Evolutionary conservation across 352 stramenopile genomes (phyloP), one percentile per base, ranked within the genome.

Genomic region (Phytopythium cucurbitacearum): DNA sequence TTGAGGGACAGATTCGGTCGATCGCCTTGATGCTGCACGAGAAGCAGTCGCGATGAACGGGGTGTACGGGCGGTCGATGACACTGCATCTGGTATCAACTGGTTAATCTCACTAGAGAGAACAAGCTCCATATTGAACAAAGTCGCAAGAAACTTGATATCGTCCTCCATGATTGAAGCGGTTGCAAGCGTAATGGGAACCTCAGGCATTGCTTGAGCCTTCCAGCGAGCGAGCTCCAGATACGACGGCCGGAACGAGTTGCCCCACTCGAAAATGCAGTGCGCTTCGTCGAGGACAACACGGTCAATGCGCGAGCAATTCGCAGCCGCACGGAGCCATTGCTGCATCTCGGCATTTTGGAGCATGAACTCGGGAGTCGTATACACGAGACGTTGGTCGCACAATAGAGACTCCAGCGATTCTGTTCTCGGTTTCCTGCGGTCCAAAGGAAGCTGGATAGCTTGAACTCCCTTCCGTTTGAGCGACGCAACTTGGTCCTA

Each of bases 251-350:
- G 76, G 51, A 94, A 94, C 11, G 75, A 69, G 57, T 80, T 87
- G 3, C 80, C 80, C 83, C 83, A 94, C 60, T 94, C 80, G 32
- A 91, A 51, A 0, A 94, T 64, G 51, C 83, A 91, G 46, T 94
- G 83, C 5, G 80, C 80, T 60, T 94, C 83, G 49, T 94, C 83
- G 47, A 91, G 42, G 33, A 94, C 83, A 44, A 94, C 57, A 10
- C 80, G 75, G 11, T 42, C 70, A 16, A 94, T 51, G 15, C 51
- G 60, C 1, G 48, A 13, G 11, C 67, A 52, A 2, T 59, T 54
- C 7, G 38, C 52, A 9, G 76, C 60, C 32, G 48, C 28, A 7
- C 36, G 46, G 33, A 88, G 44, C 77, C 71, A 91, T 12, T 42
- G 38, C 13, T 40, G 62, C 73, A 87, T 89, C 58, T 80, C 65